Evolutionary conservation across 228 moss, liverwort and hornwort species (phyloP).

Genomic region (Sphagnum fallax): DNA sequence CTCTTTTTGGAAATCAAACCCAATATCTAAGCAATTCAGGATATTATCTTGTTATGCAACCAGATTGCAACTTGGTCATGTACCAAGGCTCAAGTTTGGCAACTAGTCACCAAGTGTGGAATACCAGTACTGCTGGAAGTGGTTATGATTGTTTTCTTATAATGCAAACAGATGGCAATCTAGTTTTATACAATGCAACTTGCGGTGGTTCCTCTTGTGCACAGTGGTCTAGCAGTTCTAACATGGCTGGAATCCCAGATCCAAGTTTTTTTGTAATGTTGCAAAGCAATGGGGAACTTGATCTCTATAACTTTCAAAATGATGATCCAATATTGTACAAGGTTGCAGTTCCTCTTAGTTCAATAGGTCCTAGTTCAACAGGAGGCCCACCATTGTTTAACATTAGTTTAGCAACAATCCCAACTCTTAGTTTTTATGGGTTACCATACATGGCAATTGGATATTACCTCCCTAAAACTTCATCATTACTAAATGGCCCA

Average conservation of each 20-base stretch:
- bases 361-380: too few relatives aligned
- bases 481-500: background rate
- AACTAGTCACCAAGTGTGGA: background rate
- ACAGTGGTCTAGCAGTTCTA: constrained; percentile 8
- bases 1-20: constrained; percentile 10
- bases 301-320: constrained; percentile 10
- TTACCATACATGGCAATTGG: constrained; percentile 22
- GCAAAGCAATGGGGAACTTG: constrained; percentile 14
- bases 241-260: too few relatives aligned
- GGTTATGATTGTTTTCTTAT: constrained; percentile 10
- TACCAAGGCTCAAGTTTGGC: constrained; percentile 12
- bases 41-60: constrained; percentile 24
- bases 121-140: constrained; percentile 8
- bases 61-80: constrained; percentile 17
- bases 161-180: constrained; percentile 15
- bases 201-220: background rate
- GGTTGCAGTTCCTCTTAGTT: too few relatives aligned
- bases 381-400: constrained; percentile 17
- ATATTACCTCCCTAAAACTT: constrained; percentile 18
- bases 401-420: constrained; percentile 14
- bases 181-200: constrained; percentile 3
- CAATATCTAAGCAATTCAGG: constrained; percentile 16
- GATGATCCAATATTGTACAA: constrained; percentile 3
- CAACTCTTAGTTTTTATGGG: constrained; percentile 12
- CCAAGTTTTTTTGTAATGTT: constrained; percentile 19